phyloP scores from a whole-genome alignment of 495 filamentous ascomycete genomes.

The Aspergillus ostianus region DNA sequence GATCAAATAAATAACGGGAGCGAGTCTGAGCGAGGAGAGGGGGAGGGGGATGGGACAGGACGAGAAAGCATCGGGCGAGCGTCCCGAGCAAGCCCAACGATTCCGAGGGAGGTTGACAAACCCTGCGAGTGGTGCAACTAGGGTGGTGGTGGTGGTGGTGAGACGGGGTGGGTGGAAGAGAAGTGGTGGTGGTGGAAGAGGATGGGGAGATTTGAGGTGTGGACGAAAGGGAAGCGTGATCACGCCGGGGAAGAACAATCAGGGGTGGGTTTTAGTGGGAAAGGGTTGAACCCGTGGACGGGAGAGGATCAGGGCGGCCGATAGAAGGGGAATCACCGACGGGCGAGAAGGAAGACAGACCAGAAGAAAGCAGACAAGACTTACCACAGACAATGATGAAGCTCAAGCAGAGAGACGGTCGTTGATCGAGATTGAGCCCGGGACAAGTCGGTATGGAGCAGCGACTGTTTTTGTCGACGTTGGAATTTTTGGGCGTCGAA shows the following conservation, averaged over 20 bases:
- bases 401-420: conserved; percentile 19
- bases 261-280: conserved; percentile 19
- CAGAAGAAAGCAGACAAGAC: conserved; percentile 3
- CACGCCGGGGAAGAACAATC: conserved; percentile 24
- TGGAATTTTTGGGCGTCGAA: conserved; percentile 28
- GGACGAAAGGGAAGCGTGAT: conserved; percentile 22
- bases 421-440: conserved; percentile 13
- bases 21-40: conserved; percentile 4
- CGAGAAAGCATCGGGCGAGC: not conserved
- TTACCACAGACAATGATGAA: conserved; percentile 10
- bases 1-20: conserved; percentile 5
- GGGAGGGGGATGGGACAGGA: conserved; percentile 1
- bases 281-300: conserved; percentile 1
- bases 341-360: not conserved
- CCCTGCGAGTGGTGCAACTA: not conserved
- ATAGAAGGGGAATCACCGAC: not conserved
- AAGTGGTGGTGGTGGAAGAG: conserved; percentile 9
- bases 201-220: conserved; percentile 23
- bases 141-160: not conserved
- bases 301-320: conserved; percentile 10
- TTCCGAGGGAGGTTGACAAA: not conserved
- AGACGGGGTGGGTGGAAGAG: conserved; percentile 7
- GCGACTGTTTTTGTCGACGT: conserved; percentile 24
- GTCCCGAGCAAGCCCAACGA: conserved; percentile 1
- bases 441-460: conserved; percentile 12